phyloP scores from a whole-genome alignment of 2,329 filamentous ascomycete species.

The Diaporthe batatas region DNA sequence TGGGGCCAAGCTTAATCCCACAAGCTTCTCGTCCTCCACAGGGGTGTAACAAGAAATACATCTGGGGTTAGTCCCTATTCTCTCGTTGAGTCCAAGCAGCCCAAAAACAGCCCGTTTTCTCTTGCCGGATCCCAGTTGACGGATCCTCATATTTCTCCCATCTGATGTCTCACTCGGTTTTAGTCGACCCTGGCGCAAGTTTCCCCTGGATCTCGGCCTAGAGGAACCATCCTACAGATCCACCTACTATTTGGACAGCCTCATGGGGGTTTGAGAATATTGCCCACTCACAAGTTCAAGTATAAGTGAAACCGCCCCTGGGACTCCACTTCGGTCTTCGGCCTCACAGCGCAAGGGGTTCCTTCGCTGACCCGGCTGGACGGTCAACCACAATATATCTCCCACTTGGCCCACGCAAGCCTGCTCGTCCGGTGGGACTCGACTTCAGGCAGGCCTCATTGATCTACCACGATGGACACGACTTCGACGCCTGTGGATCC shows the following conservation, averaged over 20 bases:
- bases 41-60: not conserved
- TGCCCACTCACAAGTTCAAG: slow-evolving; percentile 28
- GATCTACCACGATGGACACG: slow-evolving; percentile 25
- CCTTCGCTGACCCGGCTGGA: not conserved
- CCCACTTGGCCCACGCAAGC: slow-evolving; percentile 4
- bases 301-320: slow-evolving; percentile 32
- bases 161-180: slow-evolving; percentile 33
- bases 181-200: slow-evolving; percentile 30
- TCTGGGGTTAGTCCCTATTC: slow-evolving; percentile 7
- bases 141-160: slow-evolving; percentile 7
- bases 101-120: not conserved
- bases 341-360: not conserved
- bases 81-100: not conserved
- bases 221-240: not conserved
- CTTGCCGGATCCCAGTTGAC: slow-evolving; percentile 1
- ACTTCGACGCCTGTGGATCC: slow-evolving; percentile 12
- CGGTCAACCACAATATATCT: slow-evolving; percentile 27
- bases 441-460: slow-evolving; percentile 32
- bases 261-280: slow-evolving; percentile 12
- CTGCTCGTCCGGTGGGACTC: not conserved
- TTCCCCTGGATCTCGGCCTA: slow-evolving; percentile 18
- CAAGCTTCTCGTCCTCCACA: slow-evolving; percentile 9
- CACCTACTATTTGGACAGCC: slow-evolving; percentile 16
- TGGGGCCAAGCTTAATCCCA: slow-evolving; percentile 24
- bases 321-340: slow-evolving; percentile 26